A percentile compares a stretch with the other conserved stretches of the same genome.
Evolutionary conservation across 2,329 filamentous ascomycete genomes (phyloP).

Genomic region (Penicillium olsonii): DNA sequence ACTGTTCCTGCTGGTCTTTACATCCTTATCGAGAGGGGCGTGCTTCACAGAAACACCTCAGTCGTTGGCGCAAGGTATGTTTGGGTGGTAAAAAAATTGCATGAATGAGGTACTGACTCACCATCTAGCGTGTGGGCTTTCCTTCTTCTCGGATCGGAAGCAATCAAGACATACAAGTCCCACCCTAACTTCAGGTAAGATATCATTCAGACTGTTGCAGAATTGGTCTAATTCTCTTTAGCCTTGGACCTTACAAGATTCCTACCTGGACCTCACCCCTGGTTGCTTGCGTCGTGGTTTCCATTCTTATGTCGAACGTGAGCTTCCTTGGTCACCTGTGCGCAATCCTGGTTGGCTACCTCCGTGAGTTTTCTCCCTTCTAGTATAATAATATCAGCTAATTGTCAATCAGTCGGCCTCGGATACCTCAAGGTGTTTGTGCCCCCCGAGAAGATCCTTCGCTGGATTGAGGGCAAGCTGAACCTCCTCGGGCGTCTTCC

Average conservation of each 20-base stretch:
- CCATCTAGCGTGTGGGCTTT: conserved; percentile 84
- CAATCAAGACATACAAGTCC: conserved; percentile 78
- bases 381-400: conserved; percentile 6
- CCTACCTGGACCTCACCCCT: conserved; percentile 92
- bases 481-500: conserved; percentile 82
- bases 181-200: conserved; percentile 72
- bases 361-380: conserved; percentile 61
- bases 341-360: conserved; percentile 79
- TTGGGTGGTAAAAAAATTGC: background rate
- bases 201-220: background rate
- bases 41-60: conserved; percentile 70
- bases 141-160: conserved; percentile 78
- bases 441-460: conserved; percentile 81
- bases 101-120: conserved; percentile 12
- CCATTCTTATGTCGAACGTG: conserved; percentile 75
- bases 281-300: conserved; percentile 71
- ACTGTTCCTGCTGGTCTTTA: conserved; percentile 83
- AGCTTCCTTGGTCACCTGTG: conserved; percentile 86
- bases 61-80: conserved; percentile 80
- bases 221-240: conserved; percentile 29
- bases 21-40: conserved; percentile 71
- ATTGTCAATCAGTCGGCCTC: conserved; percentile 63
- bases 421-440: conserved; percentile 88
- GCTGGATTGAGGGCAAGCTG: conserved; percentile 85
- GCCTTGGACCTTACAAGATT: conserved; percentile 66